Evolutionary conservation across 2,329 filamentous ascomycete genomes (phyloP), one percentile per base, ranked within the genome.

Genomic region (Aciculosporium take): DNA sequence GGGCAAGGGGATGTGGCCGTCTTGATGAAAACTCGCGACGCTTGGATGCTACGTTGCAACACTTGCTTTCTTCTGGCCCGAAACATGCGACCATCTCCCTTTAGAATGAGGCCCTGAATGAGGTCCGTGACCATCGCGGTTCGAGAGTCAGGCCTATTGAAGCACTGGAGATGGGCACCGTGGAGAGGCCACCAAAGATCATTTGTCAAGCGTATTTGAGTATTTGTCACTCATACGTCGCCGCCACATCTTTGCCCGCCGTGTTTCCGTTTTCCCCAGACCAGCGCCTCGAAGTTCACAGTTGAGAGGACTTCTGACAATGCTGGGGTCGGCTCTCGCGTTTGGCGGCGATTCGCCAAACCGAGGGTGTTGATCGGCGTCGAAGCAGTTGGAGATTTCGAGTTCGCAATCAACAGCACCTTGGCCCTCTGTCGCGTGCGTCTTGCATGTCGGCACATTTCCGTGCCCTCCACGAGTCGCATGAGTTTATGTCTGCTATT

Each of bases 331-430:
- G 29, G 41, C 37, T 15, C 36, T 38, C 39, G 40, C n/a, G 35
- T 43, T 37, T 46, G 38, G 34, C 42, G 34, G 17, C 37, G 29
- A 38, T 27, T 41, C 46, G 48, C 43, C 40, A 46, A n/a, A 24
- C 18, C 28, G 40, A 18, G 28, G 13, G 15, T 13, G 15, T 38
- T 4, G 29, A 20, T 38, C 24, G n/a, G 15, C 17, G 29, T 34
- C 30, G 9, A 27, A 27, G 23, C 29, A 8, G 20, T 12, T 13
- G 10, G 25, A 18, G 18, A 25, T 13, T 20, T 40, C 7, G 7
- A 37, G 17, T 27, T 28, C 28, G n/a, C 28, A 28, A n/a, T 32
- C 15, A 8, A 32, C 12, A 17, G n/a, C 33, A 33, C 28, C 15
- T 20, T 7, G n/a, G 21, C 13, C 5, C 12, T 37, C 7, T 9